Percentiles rank a stretch among this genome's conserved stretches.
phyloP scores from a whole-genome alignment of 495 filamentous ascomycete genomes.

The Podospora australis region DNA sequence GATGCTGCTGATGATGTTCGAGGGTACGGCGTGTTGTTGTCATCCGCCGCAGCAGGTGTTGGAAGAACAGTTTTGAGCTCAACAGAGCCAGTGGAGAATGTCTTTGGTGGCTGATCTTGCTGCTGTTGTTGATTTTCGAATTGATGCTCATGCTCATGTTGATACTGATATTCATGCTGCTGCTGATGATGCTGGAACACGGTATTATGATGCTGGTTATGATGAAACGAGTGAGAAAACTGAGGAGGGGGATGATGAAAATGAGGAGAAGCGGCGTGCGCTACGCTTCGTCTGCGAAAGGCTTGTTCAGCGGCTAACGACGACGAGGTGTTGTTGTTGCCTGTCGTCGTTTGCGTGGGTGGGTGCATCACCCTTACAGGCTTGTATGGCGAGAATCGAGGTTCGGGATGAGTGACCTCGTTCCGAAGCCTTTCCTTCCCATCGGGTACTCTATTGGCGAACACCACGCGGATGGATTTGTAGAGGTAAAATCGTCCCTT shows the following conservation, averaged over 20 bases:
- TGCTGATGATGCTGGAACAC: too few species aligned
- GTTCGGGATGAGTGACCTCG: slow-evolving; percentile 84
- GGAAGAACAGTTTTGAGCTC: too few species aligned
- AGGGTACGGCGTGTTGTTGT: too few species aligned
- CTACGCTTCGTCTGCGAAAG: slow-evolving; percentile 51
- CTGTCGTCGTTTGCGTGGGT: slow-evolving; percentile 15
- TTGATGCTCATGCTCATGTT: too few species aligned
- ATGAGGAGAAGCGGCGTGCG: too few species aligned
- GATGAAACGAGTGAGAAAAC: too few species aligned
- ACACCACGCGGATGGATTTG: slow-evolving; percentile 88
- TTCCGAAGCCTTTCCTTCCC: slow-evolving; percentile 91
- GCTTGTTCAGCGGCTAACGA: slow-evolving; percentile 48
- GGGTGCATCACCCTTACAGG: slow-evolving; percentile 47
- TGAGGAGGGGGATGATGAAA: too few species aligned
- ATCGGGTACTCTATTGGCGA: slow-evolving; percentile 95
- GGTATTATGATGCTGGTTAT: too few species aligned
- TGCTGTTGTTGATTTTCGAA: too few species aligned
- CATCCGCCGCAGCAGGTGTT: too few species aligned
- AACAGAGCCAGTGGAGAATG: background rate
- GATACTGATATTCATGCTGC: too few species aligned
- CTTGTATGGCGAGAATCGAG: slow-evolving; percentile 81
- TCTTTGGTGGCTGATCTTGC: background rate
- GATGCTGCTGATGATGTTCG: background rate
- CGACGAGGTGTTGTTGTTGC: slow-evolving; percentile 26
- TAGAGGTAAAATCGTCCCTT: slow-evolving; percentile 84